Conservation (phyloP, 768 basidiomycete genomes). For the Fomitopsis serialis region DNA sequence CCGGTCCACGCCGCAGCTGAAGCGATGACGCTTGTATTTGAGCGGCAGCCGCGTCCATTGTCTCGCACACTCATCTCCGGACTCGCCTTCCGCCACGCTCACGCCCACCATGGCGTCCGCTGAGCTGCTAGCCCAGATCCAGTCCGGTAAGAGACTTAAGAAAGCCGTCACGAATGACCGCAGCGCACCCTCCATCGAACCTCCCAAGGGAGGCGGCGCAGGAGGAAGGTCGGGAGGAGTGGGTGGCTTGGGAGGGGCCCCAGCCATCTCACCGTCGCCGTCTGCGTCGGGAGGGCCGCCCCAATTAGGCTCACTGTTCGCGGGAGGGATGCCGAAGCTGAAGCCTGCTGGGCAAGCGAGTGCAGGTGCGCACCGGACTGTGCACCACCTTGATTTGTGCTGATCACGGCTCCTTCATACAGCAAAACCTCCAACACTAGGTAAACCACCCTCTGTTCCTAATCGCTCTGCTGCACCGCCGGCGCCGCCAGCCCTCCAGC, state of each 20-base stretch:
- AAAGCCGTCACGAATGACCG: conserved; percentile 82
- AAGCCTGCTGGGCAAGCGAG: conserved; percentile 63
- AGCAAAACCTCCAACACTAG: conserved; percentile 62
- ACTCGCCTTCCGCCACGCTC: neutral
- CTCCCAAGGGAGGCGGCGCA: conserved; percentile 29
- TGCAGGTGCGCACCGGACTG: conserved; percentile 37
- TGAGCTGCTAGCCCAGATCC: conserved; percentile 76
- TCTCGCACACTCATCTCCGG: neutral
- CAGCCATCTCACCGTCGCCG: conserved; percentile 15
- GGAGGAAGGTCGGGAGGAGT: conserved; percentile 33
- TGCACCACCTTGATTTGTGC: conserved; percentile 6
- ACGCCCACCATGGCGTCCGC: conserved; percentile 54
- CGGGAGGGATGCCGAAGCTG: conserved; percentile 87
- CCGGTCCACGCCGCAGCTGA: neutral
- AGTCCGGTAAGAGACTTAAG: conserved; percentile 76
- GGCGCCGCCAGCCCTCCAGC: conserved; percentile 26
- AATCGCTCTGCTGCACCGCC: conserved; percentile 36
- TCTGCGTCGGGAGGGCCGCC: conserved; percentile 50
- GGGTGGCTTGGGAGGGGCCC: conserved; percentile 31
- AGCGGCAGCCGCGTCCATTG: neutral
- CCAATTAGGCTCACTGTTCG: conserved; percentile 81
- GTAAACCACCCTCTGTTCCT: conserved; percentile 62
- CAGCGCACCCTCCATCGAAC: conserved; percentile 60
- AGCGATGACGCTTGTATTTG: neutral
- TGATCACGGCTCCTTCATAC: neutral